phyloP scores from a whole-genome alignment of 257 asterid species.

The Ehretia macrophylla region DNA sequence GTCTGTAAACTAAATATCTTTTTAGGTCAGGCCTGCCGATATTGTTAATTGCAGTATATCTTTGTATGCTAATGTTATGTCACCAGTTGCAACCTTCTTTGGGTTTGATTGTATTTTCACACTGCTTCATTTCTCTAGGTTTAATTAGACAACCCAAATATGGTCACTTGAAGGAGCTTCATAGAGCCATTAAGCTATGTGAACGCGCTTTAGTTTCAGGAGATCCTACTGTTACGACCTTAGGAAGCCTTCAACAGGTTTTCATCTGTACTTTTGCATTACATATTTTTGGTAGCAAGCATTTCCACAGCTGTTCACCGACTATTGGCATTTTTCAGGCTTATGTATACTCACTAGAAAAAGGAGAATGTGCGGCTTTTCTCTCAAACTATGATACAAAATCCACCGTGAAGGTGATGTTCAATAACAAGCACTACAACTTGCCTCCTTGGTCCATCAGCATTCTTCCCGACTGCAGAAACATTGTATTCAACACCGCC shows the following conservation, averaged over 20 bases:
- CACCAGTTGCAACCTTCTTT: neutral
- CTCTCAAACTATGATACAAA: conserved; percentile 13
- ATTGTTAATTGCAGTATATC: too few relatives aligned
- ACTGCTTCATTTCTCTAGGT: conserved; percentile 2
- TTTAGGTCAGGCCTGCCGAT: too few relatives aligned
- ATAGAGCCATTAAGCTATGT: conserved; percentile 10
- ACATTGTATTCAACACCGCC: conserved; percentile 18
- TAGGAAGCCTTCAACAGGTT: conserved; percentile 14
- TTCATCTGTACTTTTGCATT: neutral
- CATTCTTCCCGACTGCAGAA: conserved; percentile 17
- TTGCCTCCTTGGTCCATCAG: conserved; percentile 15
- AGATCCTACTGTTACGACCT: conserved; percentile 4
- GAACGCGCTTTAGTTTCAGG: conserved; percentile 5
- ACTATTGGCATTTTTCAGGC: conserved; percentile 2
- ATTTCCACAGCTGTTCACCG: neutral
- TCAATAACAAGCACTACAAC: conserved; percentile 12
- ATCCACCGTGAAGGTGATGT: conserved; percentile 9
- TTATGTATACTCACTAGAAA: conserved; percentile 1
- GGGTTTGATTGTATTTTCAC: too few relatives aligned
- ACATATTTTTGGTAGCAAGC: neutral
- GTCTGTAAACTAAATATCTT: too few relatives aligned
- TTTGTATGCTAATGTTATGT: too few relatives aligned
- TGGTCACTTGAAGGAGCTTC: conserved; percentile 13
- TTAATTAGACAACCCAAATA: conserved; percentile 17
- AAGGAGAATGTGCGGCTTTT: conserved; percentile 12